phyloP scores from a whole-genome alignment of 148 eudicot species.

The Rhododendron williamsianum region DNA sequence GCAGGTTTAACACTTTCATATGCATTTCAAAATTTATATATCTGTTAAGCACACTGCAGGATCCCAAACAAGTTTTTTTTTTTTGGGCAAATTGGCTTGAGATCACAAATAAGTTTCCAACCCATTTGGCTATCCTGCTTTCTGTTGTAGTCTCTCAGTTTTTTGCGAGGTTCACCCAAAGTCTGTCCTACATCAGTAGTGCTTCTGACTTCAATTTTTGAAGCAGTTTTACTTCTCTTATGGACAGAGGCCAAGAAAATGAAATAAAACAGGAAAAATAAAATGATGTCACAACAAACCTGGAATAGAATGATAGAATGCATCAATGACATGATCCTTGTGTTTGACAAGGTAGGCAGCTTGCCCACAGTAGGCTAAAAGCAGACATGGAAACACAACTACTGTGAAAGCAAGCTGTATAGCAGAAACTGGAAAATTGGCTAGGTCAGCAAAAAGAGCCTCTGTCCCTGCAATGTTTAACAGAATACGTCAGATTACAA shows the following conservation, averaged over 20 bases:
- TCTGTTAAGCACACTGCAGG: neutral
- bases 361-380: constrained; percentile 91
- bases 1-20: neutral
- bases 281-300: constrained; percentile 33
- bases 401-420: constrained; percentile 89
- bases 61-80: neutral
- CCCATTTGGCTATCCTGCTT: neutral
- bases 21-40: neutral
- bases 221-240: constrained; percentile 2
- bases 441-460: constrained; percentile 93
- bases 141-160: neutral
- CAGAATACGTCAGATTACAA: constrained; percentile 12
- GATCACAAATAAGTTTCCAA: neutral
- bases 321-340: constrained; percentile 64
- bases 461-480: constrained; percentile 65
- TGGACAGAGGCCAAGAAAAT: neutral
- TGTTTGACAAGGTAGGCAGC: constrained; percentile 87
- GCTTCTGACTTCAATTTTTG: neutral
- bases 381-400: constrained; percentile 91
- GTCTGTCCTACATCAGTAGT: neutral
- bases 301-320: constrained; percentile 95
- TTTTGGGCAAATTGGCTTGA: too few relatives aligned
- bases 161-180: neutral
- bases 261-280: neutral
- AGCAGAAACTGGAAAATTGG: constrained; percentile 86